Evolutionary conservation across 306 rosid species (phyloP).

Genomic region (Ceratonia siliqua): DNA sequence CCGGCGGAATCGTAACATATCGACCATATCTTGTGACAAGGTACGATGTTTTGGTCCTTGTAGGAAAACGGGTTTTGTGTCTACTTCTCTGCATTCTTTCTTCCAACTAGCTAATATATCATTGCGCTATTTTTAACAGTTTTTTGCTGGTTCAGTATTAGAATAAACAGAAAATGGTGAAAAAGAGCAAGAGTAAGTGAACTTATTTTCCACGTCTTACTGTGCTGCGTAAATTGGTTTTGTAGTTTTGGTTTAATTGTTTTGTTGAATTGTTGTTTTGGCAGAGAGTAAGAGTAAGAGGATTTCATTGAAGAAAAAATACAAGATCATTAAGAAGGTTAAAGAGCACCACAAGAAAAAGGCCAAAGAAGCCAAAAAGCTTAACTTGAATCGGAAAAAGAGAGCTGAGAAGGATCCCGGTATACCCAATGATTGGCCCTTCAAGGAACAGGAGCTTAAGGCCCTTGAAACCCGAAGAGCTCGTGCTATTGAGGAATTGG

Average conservation of each 20-base stretch:
- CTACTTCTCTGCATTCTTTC: too few relatives aligned
- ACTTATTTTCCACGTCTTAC: neutral
- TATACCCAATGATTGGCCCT: conserved; percentile 97
- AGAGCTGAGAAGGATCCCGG: conserved; percentile 98
- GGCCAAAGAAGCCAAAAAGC: conserved; percentile 93
- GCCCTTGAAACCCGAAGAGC: conserved; percentile 85
- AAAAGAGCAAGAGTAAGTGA: conserved; percentile 83
- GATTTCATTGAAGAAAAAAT: conserved; percentile 73
- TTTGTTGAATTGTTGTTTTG: neutral
- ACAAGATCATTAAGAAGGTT: conserved; percentile 84
- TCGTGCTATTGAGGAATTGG: conserved; percentile 67
- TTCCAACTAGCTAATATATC: neutral
- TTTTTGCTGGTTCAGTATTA: neutral
- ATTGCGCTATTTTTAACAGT: neutral
- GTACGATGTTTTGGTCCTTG: neutral
- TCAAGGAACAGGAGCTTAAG: conserved; percentile 94
- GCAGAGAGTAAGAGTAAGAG: conserved; percentile 99
- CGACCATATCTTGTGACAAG: too few relatives aligned
- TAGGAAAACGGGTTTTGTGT: too few relatives aligned
- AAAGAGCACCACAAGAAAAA: conserved; percentile 84
- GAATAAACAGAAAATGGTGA: conserved; percentile 56
- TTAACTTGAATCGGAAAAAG: conserved; percentile 49
- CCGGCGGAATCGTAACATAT: too few relatives aligned
- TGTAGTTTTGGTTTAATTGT: neutral
- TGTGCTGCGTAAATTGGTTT: neutral